phyloP scores from a whole-genome alignment of 2,329 filamentous ascomycete species.

The Lachnellula hyalina region DNA sequence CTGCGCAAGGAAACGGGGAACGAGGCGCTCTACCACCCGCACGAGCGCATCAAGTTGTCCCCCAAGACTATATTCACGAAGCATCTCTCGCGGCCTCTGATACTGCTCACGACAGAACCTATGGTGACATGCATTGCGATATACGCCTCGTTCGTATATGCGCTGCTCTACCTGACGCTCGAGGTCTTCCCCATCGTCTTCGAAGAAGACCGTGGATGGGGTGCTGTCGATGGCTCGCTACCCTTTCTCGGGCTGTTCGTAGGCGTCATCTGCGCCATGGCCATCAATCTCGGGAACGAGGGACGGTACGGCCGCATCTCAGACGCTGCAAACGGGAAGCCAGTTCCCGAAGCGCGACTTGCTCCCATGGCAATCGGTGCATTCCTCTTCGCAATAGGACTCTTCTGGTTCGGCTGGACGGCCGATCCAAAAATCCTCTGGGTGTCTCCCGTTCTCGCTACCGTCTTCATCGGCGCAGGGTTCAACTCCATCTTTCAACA shows the following conservation, averaged over 20 bases:
- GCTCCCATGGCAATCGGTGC: slow-evolving; percentile 42
- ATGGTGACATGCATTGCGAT: slow-evolving; percentile 61
- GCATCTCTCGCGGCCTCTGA: slow-evolving; percentile 31
- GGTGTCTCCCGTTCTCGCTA: slow-evolving; percentile 20
- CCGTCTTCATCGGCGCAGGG: slow-evolving; percentile 26
- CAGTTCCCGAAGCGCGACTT: slow-evolving; percentile 41
- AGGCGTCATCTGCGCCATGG: slow-evolving; percentile 42
- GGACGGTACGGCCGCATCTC: slow-evolving; percentile 23
- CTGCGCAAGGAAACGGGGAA: slow-evolving; percentile 32
- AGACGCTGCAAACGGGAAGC: slow-evolving; percentile 33
- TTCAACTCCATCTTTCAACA: slow-evolving; percentile 32
- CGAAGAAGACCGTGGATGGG: slow-evolving; percentile 53
- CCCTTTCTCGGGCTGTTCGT: slow-evolving; percentile 49
- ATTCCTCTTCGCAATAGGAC: slow-evolving; percentile 25
- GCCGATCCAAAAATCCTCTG: slow-evolving; percentile 22
- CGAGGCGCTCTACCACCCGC: slow-evolving; percentile 20
- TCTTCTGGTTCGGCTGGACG: slow-evolving; percentile 31
- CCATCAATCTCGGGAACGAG: slow-evolving; percentile 40
- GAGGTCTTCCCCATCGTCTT: slow-evolving; percentile 61
- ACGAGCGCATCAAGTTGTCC: slow-evolving; percentile 24
- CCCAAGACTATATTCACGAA: slow-evolving; percentile 27
- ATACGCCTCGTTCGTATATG: slow-evolving; percentile 69
- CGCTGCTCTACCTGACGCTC: slow-evolving; percentile 59
- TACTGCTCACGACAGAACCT: slow-evolving; percentile 51
- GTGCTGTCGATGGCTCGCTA: slow-evolving; percentile 51